These are phyloP conservation scores for Candida khao-thaluensis DNA, from an alignment of 805 yeast genomes.

Conservation along the genomic window DNA sequence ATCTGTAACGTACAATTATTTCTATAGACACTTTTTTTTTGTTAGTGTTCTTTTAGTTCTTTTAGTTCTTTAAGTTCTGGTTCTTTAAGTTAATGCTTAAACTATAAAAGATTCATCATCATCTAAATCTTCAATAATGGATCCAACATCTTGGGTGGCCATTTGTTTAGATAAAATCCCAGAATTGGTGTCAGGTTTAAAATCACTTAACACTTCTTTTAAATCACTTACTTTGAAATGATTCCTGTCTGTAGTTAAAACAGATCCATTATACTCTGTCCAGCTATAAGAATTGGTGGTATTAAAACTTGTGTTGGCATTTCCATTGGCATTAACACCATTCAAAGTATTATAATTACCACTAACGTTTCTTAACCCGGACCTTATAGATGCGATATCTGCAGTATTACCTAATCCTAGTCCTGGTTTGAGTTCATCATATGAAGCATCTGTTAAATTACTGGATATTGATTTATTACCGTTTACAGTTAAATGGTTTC, in stretches of 20 bases:
- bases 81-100: neutral
- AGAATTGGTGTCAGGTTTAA: conserved; percentile 19
- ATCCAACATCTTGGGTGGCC: conserved; percentile 30
- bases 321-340: neutral
- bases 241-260: conserved; percentile 15
- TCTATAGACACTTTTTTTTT: no score
- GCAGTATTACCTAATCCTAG: conserved; percentile 40
- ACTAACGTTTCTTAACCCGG: conserved; percentile 23
- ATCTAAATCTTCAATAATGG: conserved; percentile 34
- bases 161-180: conserved; percentile 30
- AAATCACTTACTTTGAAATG: conserved; percentile 39
- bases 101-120: conserved; percentile 26
- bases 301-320: conserved; percentile 10
- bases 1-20: no score
- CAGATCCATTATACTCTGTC: conserved; percentile 19
- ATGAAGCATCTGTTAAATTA: neutral
- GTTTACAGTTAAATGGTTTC: conserved; percentile 7
- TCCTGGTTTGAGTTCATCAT: conserved; percentile 16
- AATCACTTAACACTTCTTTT: conserved; percentile 23
- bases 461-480: conserved; percentile 8
- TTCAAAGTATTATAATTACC: neutral
- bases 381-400: conserved; percentile 42
- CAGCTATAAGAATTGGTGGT: conserved; percentile 9
- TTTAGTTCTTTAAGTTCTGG: no score
- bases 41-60: no score